Evolutionary conservation across 169 alveolate species (phyloP), one percentile per base, ranked within the genome.

Genomic region (Plasmodium falciparum): DNA sequence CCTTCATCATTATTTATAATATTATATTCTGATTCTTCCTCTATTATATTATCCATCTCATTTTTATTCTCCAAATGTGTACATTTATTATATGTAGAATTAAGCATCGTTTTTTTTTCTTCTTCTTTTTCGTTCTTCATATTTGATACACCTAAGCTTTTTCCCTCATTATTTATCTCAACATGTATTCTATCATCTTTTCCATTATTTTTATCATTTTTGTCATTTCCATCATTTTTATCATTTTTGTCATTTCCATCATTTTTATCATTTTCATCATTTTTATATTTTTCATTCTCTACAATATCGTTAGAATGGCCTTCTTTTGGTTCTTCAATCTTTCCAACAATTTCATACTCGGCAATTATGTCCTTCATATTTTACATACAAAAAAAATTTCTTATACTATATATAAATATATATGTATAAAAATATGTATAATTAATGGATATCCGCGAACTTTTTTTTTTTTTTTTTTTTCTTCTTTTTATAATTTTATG

Each of bases 311-410:
- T 65, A 12, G 89, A 76, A 5, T 70, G 49, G 26, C 26, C 66
- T 6, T 72, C 49, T 29, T 65, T 76, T 59, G 43, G 76, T 3
- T 76, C 89, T 65, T 76, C 89, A 17, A 76, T 76, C 50, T 65
- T 76, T 39, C 89, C 89, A n/a, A 76, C 66, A 50, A 76, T 76
- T 76, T 76, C 89, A 45, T 76, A 76, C n/a, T 72, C 65, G 26
- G 63, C 89, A 11, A 76, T 76, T 22, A 76, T 76, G 65, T 76
- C 52, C 22, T 76, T 29, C 89, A 76, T 76, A 65, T 50, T 76
- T 50, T 56, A 65, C 52, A 24, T 65, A 22, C 62, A 59, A 12
- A 15, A 17, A 45, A 17, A 26, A 20, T 74, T 49, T 39, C 0
- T 49, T 63, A 22, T 22, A 29, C 15, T 65, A 29, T 65, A 24